phyloP scores from a whole-genome alignment of 495 filamentous ascomycete genomes.

The Neurospora sp. region DNA sequence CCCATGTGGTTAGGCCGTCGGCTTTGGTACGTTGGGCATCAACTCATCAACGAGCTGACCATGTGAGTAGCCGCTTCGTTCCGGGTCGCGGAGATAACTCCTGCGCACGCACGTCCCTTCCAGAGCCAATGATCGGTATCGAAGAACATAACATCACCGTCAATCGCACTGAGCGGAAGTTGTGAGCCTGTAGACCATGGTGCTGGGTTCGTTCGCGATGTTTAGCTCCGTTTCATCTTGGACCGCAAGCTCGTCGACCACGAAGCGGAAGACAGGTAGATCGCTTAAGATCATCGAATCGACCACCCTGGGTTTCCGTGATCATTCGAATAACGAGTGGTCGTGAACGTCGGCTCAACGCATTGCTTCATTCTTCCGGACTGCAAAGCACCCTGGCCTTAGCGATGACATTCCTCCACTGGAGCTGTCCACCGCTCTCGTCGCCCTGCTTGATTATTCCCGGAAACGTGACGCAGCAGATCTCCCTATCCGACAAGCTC shows the following conservation, averaged over 20 bases:
- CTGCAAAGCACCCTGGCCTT: conserved; percentile 45
- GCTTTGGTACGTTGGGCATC: background rate
- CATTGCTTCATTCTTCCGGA: conserved; percentile 20
- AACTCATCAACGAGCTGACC: background rate
- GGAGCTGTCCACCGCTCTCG: conserved; percentile 42
- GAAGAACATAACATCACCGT: background rate
- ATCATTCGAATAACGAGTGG: background rate
- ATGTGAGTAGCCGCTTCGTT: background rate
- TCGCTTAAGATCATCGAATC: background rate
- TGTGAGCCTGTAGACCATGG: background rate
- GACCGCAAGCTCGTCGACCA: background rate
- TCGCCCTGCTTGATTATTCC: conserved; percentile 45
- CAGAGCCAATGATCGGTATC: background rate
- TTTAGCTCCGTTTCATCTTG: background rate
- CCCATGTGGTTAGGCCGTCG: background rate
- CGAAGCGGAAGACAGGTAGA: background rate
- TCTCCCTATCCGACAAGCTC: conserved; percentile 31
- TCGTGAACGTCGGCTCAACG: background rate
- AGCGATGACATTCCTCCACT: conserved; percentile 44
- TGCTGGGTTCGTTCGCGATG: background rate
- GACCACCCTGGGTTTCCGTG: too few relatives aligned
- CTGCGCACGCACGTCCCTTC: background rate
- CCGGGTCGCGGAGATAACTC: background rate
- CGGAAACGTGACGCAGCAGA: conserved; percentile 42
- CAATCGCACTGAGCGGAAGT: background rate